These are phyloP conservation scores for Pseudopyrenochaeta lycopersici DNA, from an alignment of 2,329 filamentous ascomycete species.

Conservation along the genomic window DNA sequence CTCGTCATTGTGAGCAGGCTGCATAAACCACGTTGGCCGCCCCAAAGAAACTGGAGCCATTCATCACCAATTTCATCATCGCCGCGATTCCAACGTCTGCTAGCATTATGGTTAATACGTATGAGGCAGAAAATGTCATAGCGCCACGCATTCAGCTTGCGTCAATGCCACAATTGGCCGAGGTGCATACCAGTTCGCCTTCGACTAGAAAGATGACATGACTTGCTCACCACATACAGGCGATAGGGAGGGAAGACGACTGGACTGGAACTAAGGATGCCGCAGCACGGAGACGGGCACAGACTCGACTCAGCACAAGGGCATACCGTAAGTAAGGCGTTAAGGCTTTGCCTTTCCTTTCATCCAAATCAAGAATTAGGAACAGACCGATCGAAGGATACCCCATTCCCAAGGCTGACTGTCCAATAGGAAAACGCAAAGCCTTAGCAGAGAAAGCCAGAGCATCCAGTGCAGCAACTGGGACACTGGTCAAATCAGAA, in stretches of 20 bases:
- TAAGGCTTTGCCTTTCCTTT: neutral
- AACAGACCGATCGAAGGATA: no score
- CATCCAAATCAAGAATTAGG: no score
- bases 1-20: no score
- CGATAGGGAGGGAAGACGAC: slow-evolving; percentile 3
- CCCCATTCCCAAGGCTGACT: neutral
- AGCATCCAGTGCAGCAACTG: neutral
- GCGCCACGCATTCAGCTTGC: no score
- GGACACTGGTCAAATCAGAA: neutral
- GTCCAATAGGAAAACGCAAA: slow-evolving; percentile 8
- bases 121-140: no score
- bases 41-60: no score
- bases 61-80: no score
- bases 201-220: neutral
- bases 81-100: no score
- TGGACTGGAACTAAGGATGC: slow-evolving; percentile 12
- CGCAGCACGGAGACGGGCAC: slow-evolving; percentile 4
- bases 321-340: slow-evolving; percentile 7
- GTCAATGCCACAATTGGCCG: no score
- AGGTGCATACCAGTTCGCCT: no score
- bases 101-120: no score
- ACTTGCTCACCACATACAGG: neutral
- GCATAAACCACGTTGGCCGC: no score
- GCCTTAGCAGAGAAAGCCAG: neutral
- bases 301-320: slow-evolving; percentile 14